Evolutionary conservation across 345 rosid species (phyloP), one percentile per base, ranked within the genome.

Genomic region (Linum tenue): DNA sequence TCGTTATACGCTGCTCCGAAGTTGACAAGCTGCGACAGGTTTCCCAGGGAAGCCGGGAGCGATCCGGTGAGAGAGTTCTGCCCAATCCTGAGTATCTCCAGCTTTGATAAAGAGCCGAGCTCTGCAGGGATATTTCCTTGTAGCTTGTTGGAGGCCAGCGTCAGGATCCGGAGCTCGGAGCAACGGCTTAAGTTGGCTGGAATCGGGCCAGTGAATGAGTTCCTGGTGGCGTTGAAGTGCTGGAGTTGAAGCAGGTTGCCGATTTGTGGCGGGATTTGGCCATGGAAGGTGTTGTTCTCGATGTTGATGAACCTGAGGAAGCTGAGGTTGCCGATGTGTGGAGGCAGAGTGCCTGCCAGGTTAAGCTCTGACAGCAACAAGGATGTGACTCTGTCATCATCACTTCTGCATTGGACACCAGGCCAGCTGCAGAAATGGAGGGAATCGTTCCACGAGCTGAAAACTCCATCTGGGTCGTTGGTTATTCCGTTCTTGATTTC

Each of bases 281-380:
- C 51, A 8, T 14, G 51, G 10, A 44, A 44, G 51, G 10, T 44
- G 51, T 44, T 44, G 51, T 7, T 44, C 11, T 44, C 51, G 51
- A 44, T 5, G 51, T 44, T 44, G 11, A 44, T 44, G 51, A 66
- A 10, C 16, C 56, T 48, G 66, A 63, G 56, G 48, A 63, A 63
- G 51, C 66, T 63, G 11, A 63, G 48, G 66, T 66, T 66, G 51
- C 69, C 62, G 3, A 66, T 12, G 59, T 66, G 43, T 10, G 69
- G 62, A 12, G 70, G 31, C 31, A 67, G 16, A 7, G 63, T 10
- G 5, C 70, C 70, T 15, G 11, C 17, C 55, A 67, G 22, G 3
- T 14, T 36, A 55, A 2, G 57, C 37, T 63, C 57, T 40, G 43
- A 16, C 56, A 67, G 38, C n/a, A 37, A 15, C 70, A 67, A 37